These are phyloP conservation scores for Apiospora hydei DNA, from an alignment of 2,329 filamentous ascomycete species.

Conservation along the genomic window DNA sequence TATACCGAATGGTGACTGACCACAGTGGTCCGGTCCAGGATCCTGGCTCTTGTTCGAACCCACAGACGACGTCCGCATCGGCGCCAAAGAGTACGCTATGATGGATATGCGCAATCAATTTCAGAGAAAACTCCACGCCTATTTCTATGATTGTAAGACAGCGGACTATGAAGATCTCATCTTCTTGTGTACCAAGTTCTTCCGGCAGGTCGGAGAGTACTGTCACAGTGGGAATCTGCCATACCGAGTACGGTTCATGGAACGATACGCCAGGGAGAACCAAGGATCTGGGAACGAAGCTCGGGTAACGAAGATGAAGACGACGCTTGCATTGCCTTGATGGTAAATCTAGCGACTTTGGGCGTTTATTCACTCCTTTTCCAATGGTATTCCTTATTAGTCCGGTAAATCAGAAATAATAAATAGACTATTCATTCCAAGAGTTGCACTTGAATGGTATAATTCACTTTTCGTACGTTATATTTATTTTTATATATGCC, in stretches of 20 bases:
- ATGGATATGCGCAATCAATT: background rate
- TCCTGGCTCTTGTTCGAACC: background rate
- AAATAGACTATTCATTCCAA: too few relatives aligned
- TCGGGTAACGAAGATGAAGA: background rate
- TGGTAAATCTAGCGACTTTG: background rate
- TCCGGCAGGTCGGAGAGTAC: background rate
- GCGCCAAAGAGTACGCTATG: background rate
- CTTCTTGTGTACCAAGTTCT: background rate
- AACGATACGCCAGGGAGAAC: background rate
- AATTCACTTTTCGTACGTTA: too few relatives aligned
- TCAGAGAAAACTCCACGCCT: background rate
- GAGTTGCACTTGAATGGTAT: too few relatives aligned
- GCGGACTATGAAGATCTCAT: background rate
- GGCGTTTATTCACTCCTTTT: too few relatives aligned
- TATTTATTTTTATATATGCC: too few relatives aligned
- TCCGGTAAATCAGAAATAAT: too few relatives aligned
- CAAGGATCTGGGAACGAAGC: background rate
- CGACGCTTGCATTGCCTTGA: background rate
- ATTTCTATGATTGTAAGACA: background rate
- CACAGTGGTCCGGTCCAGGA: background rate
- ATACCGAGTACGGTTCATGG: background rate
- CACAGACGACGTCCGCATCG: background rate
- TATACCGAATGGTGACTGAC: background rate
- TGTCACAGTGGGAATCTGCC: background rate
- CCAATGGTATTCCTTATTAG: too few relatives aligned